Evolutionary conservation across 768 basidiomycete species (phyloP).

Genomic region (Xerocomellus intermedius): DNA sequence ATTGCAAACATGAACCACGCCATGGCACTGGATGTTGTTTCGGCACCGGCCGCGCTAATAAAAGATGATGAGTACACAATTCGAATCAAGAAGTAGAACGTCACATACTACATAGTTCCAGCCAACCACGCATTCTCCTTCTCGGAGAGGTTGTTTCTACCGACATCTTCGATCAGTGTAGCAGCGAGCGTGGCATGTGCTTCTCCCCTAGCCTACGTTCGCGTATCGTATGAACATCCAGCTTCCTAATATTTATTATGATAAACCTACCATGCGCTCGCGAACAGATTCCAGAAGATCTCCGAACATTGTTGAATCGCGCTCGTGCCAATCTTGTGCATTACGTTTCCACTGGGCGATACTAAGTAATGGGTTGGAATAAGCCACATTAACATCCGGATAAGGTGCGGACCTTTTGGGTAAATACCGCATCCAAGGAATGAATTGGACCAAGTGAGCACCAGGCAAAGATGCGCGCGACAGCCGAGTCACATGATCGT

Average conservation of each 20-base stretch:
- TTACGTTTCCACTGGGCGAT: neutral
- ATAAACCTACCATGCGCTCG: neutral
- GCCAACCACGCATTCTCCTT: neutral
- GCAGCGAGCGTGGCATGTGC: neutral
- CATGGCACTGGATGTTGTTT: neutral
- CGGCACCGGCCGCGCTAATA: neutral
- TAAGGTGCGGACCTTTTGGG: neutral
- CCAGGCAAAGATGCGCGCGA: neutral
- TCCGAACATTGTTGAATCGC: neutral
- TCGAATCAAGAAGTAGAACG: too few relatives aligned
- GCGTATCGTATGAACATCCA: too few relatives aligned
- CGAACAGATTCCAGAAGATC: neutral
- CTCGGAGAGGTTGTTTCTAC: neutral
- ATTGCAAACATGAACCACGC: neutral
- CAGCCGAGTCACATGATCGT: neutral
- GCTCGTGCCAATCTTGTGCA: neutral
- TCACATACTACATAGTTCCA: neutral
- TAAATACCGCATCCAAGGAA: neutral
- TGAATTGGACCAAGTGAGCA: neutral
- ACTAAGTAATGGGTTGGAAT: neutral
- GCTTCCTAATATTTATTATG: too few relatives aligned
- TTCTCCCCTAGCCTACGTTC: neutral
- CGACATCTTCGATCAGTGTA: neutral
- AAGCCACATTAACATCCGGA: neutral
- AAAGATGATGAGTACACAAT: neutral